These are phyloP conservation scores for Pestalotiopsis sp. DNA, from an alignment of 2,329 filamentous ascomycete species.

Conservation along the genomic window DNA sequence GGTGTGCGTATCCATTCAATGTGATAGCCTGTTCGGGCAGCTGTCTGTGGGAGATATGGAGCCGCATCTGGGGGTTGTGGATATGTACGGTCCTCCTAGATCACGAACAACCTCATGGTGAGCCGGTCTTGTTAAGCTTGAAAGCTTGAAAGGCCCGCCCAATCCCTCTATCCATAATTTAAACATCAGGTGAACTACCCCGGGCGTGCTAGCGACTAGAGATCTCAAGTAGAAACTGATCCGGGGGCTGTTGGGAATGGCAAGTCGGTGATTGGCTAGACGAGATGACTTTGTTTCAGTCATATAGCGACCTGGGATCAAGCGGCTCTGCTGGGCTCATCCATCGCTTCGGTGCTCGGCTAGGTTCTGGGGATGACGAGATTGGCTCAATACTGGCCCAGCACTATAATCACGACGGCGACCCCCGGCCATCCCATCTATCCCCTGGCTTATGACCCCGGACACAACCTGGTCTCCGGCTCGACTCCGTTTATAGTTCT, in stretches of 20 bases:
- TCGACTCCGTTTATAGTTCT: background rate
- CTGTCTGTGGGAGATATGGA: background rate
- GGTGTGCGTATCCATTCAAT: background rate
- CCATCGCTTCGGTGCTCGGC: slow-evolving; percentile 6
- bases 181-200: slow-evolving; percentile 2
- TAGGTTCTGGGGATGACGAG: background rate
- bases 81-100: too few species aligned
- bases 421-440: background rate
- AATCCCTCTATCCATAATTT: slow-evolving; percentile 5
- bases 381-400: background rate
- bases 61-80: background rate
- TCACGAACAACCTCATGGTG: background rate
- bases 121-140: background rate
- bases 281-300: slow-evolving; percentile 6
- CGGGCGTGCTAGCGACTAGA: background rate
- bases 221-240: slow-evolving; percentile 1
- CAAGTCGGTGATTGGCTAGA: background rate
- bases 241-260: background rate
- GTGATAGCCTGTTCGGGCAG: background rate
- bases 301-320: background rate
- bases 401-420: background rate
- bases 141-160: background rate
- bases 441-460: background rate
- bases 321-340: background rate
- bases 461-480: background rate